phyloP scores from a whole-genome alignment of 345 rosid genomes.

The Chamaenerion angustifolium region DNA sequence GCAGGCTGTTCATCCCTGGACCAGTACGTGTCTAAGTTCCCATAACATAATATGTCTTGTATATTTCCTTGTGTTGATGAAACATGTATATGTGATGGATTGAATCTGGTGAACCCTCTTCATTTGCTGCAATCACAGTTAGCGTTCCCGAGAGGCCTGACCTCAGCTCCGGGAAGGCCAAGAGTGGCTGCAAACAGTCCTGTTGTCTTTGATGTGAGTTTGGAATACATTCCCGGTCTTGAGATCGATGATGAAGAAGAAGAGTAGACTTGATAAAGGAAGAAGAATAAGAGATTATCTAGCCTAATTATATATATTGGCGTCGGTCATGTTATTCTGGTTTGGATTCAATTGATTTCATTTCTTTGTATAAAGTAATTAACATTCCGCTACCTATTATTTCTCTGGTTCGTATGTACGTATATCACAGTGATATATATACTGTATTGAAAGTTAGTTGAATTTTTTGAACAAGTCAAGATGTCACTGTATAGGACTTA shows the following conservation, averaged over 20 bases:
- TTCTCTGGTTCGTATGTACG: too few species aligned
- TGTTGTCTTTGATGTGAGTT: constrained; percentile 75
- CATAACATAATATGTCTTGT: not conserved
- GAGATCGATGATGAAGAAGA: constrained; percentile 37
- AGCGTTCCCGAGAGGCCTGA: constrained; percentile 87
- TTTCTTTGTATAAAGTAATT: not conserved
- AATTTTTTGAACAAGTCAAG: too few species aligned
- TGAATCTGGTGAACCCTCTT: too few species aligned
- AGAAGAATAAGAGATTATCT: too few species aligned
- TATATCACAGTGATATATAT: too few species aligned
- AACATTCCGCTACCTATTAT: too few species aligned
- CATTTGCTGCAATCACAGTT: constrained; percentile 31
- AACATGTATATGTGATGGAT: too few species aligned
- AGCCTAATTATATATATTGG: too few species aligned
- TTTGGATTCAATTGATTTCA: not conserved
- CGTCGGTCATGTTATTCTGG: too few species aligned
- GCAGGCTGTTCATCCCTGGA: constrained; percentile 84
- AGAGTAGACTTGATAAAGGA: not conserved
- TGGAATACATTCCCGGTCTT: constrained; percentile 86
- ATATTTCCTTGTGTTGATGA: too few species aligned
- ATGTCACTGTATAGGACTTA: too few species aligned
- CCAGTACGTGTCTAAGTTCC: constrained; percentile 35
- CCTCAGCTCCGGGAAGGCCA: constrained; percentile 92
- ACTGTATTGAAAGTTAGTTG: too few species aligned
- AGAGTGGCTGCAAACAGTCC: constrained; percentile 90